phyloP scores from a whole-genome alignment of 352 stramenopile genomes.

The Hyaloperonospora brassicae region DNA sequence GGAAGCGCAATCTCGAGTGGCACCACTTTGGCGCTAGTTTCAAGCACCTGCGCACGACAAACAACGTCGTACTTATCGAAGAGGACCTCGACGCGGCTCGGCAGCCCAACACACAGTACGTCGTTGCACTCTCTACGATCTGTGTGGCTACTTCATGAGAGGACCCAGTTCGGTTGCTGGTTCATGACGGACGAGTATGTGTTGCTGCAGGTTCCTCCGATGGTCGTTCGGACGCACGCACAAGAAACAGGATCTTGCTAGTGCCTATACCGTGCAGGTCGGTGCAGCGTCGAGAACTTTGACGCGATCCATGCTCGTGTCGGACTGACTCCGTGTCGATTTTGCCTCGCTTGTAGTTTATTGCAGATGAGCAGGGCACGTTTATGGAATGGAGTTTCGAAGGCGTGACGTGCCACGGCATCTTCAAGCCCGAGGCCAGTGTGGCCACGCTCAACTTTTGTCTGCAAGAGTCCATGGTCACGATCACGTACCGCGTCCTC shows the following conservation, averaged over 20 bases:
- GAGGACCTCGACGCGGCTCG: conserved; percentile 58
- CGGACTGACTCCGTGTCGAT: neutral
- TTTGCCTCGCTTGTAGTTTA: conserved; percentile 38
- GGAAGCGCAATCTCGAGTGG: conserved; percentile 81
- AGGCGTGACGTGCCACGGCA: conserved; percentile 70
- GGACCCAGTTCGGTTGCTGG: neutral
- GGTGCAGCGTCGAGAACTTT: neutral
- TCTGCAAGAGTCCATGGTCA: conserved; percentile 77
- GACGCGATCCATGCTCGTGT: neutral
- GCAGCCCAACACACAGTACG: conserved; percentile 66
- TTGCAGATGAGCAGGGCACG: conserved; percentile 63
- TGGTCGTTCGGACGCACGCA: conserved; percentile 72
- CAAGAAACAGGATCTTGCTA: conserved; percentile 62
- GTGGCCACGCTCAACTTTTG: conserved; percentile 82
- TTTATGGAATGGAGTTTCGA: conserved; percentile 86
- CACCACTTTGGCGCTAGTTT: conserved; percentile 66
- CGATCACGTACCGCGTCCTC: conserved; percentile 73
- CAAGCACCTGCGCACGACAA: conserved; percentile 70
- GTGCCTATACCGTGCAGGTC: conserved; percentile 76
- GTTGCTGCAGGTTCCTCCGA: conserved; percentile 50
- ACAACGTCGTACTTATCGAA: conserved; percentile 78
- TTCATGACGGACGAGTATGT: neutral
- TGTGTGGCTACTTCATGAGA: neutral
- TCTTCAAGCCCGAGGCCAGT: conserved; percentile 74
- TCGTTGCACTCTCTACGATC: no score